These are phyloP conservation scores for Penicillium glabrum DNA, from an alignment of 2,329 filamentous ascomycete genomes.

Conservation along the genomic window DNA sequence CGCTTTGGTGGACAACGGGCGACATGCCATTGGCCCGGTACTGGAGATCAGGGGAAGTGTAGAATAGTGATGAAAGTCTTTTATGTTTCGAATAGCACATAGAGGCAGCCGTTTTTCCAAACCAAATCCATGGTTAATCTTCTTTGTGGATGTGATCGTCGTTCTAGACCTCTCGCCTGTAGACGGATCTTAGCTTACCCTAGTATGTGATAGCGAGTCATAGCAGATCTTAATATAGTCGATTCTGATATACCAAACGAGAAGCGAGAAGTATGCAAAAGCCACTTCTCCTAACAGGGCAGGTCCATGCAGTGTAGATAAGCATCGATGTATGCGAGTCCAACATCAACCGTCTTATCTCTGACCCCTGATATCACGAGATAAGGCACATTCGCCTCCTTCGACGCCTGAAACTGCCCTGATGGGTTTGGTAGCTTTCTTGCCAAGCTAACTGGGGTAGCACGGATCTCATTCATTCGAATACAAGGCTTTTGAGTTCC, in stretches of 20 bases:
- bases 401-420: slow-evolving; percentile 29
- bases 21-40: slow-evolving; percentile 2
- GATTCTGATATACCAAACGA: background rate
- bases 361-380: slow-evolving; percentile 6
- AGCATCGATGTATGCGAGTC: slow-evolving; percentile 7
- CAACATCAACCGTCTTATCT: slow-evolving; percentile 11
- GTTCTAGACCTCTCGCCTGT: background rate
- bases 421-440: slow-evolving; percentile 18
- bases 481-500: slow-evolving; percentile 5
- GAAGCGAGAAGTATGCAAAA: background rate
- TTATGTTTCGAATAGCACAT: slow-evolving; percentile 37
- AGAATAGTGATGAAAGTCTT: slow-evolving; percentile 36
- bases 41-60: slow-evolving; percentile 25
- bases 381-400: slow-evolving; percentile 22
- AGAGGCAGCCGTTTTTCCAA: slow-evolving; percentile 25
- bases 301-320: slow-evolving; percentile 25
- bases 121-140: slow-evolving; percentile 3
- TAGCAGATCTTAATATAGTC: background rate
- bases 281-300: slow-evolving; percentile 16
- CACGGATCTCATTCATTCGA: slow-evolving; percentile 11
- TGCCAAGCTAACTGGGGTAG: slow-evolving; percentile 18
- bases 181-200: background rate
- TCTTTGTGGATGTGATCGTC: slow-evolving; percentile 4
- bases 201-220: background rate
- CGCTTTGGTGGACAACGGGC: slow-evolving; percentile 9